phyloP scores from a whole-genome alignment of 345 rosid genomes.

The Pugionium cornutum region DNA sequence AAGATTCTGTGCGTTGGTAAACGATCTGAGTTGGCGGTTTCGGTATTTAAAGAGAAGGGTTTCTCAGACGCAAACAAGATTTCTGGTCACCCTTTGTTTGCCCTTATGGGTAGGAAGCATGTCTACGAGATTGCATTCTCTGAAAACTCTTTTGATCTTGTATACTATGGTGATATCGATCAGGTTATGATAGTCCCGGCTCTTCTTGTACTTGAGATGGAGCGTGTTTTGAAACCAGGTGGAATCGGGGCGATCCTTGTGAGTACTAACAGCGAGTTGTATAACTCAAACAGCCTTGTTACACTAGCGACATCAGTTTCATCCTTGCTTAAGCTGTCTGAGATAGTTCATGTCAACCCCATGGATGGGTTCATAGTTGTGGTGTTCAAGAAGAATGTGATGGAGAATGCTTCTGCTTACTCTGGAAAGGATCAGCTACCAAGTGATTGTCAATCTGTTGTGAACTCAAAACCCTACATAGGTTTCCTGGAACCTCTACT shows the following conservation, averaged over 20 bases:
- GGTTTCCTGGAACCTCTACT: conserved; percentile 52
- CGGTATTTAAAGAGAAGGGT: conserved; percentile 57
- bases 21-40: conserved; percentile 50
- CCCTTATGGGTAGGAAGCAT: conserved; percentile 50
- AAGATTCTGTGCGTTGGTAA: conserved; percentile 64
- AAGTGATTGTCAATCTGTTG: conserved; percentile 52
- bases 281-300: conserved; percentile 44
- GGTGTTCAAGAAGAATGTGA: conserved; percentile 20
- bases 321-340: conserved; percentile 56
- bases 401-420: conserved; percentile 34
- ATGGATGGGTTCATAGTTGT: conserved; percentile 17
- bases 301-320: conserved; percentile 66
- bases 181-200: conserved; percentile 54
- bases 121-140: conserved; percentile 51
- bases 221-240: conserved; percentile 63
- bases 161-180: conserved; percentile 52
- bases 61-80: conserved; percentile 47
- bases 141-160: conserved; percentile 57
- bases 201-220: conserved; percentile 64
- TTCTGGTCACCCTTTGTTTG: conserved; percentile 54
- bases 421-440: conserved; percentile 55
- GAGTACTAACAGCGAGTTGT: conserved; percentile 24
- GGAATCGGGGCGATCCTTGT: conserved; percentile 68
- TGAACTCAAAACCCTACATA: conserved; percentile 34
- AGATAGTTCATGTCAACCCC: conserved; percentile 58